Conservation (phyloP, 148 eudicot species). For the Diospyros lotus region DNA sequence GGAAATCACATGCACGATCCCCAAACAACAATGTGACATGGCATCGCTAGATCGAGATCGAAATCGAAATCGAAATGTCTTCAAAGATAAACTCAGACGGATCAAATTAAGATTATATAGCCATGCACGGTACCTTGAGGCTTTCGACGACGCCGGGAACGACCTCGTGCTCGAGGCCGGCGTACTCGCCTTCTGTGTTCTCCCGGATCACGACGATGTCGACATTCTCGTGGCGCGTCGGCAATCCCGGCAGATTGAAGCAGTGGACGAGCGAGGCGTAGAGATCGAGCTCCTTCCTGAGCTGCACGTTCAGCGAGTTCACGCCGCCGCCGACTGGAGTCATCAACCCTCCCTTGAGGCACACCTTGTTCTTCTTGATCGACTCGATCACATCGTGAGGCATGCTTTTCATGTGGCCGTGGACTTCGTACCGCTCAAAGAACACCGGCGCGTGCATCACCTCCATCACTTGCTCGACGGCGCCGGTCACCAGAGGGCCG, state of each 20-base stretch:
- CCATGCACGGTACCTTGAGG: constrained; percentile 24
- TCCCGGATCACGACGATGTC: constrained; percentile 42
- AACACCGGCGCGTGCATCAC: constrained; percentile 43
- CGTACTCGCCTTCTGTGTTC: constrained; percentile 41
- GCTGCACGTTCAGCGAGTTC: constrained; percentile 34
- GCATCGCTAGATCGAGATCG: no score
- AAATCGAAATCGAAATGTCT: no score
- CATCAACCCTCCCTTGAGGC: constrained; percentile 31
- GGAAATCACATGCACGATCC: no score
- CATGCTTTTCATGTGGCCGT: constrained; percentile 31
- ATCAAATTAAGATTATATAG: no score
- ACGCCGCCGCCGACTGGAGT: constrained; percentile 43
- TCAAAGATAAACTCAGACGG: no score
- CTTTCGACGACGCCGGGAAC: constrained; percentile 44
- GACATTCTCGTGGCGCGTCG: constrained; percentile 39
- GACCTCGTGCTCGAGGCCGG: constrained; percentile 44
- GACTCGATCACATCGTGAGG: constrained; percentile 34
- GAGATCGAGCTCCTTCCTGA: constrained; percentile 36
- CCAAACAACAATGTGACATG: no score
- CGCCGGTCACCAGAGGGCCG: constrained; percentile 38
- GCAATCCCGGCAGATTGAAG: constrained; percentile 31
- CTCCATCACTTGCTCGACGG: constrained; percentile 42
- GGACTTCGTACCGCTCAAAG: constrained; percentile 33
- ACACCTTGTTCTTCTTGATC: constrained; percentile 36
- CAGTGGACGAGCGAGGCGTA: constrained; percentile 38